Base-by-base conservation (phyloP, 805 yeast species). In the Ogataea saltuana region DNA sequence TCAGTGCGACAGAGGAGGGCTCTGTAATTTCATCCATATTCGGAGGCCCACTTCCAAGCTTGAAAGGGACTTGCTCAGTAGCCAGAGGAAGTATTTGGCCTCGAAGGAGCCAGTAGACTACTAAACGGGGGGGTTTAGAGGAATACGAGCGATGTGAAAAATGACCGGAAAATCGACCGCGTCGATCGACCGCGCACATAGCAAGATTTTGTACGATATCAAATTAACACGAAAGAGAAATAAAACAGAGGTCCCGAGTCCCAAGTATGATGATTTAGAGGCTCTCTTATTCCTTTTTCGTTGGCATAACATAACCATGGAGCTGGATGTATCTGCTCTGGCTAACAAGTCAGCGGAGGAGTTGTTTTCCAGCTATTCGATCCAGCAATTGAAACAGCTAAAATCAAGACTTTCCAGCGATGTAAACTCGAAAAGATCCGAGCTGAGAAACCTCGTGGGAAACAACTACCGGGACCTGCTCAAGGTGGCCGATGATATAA, bases 21-120 rank as follows among this genome's bases (percentile, higher is more conserved):
- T 77, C 56, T 90, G 98, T 65, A 90, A 90, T 63, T 89, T 86
- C 63, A 84, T 88, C 76, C 98, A 90, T 62, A 73, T 83, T 3
- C 71, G 81, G 53, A 64, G 72, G 28, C 88, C 95, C 0, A 59
- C 76, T 2, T 56, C 56, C 6, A 41, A 23, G 4, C 30, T 60
- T 4, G 55, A 53, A 26, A 45, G 51, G 20, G 51, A 35, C 7
- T 33, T 59, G n/a, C 49, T 38, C 42, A 46, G 48, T 16, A 45
- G 58, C 30, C 56, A 59, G 36, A 39, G 47, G 11, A 45, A 22
- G 40, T 29, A 29, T 33, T 15, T n/a, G 23, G 34, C 39, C 34
- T 13, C 29, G 25, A 11, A 37, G 27, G 35, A 31, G 16, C 3
- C 38, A 11, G 27, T 23, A 4, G 36, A 33, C n/a, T 22, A 13